Percentiles rank a stretch among this genome's conserved stretches.
These are phyloP conservation scores for Salix viminalis DNA, from an alignment of 345 rosid species.

Conservation along the genomic window DNA sequence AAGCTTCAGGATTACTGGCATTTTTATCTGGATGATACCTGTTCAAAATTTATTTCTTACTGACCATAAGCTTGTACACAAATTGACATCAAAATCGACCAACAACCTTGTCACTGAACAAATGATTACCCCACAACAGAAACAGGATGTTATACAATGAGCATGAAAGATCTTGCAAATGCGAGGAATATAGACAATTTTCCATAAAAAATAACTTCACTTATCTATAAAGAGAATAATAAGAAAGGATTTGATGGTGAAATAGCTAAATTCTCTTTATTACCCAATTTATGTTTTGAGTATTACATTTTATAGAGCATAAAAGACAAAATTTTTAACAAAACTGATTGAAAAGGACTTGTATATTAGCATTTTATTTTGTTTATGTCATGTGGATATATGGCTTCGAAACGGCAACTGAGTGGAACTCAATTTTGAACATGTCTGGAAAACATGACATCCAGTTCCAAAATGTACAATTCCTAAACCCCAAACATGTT, in stretches of 20 bases:
- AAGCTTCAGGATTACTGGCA: slow-evolving; percentile 88
- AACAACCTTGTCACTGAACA: neutral
- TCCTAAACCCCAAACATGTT: neutral
- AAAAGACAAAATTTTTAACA: neutral
- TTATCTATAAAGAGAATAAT: neutral
- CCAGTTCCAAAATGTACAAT: neutral
- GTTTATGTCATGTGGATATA: neutral
- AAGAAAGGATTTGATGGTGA: neutral
- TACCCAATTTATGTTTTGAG: neutral
- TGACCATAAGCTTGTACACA: neutral
- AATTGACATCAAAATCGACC: neutral
- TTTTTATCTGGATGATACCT: slow-evolving; percentile 99
- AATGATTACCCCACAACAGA: neutral
- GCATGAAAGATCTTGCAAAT: neutral
- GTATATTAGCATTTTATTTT: neutral
- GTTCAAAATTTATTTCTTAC: slow-evolving; percentile 8
- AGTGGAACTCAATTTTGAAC: neutral
- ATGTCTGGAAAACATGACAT: neutral
- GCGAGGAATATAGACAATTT: neutral
- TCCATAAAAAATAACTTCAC: neutral
- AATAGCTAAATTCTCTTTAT: neutral
- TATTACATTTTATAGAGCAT: neutral
- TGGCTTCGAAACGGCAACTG: neutral
- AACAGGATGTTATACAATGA: neutral
- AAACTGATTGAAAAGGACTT: neutral